phyloP scores from a whole-genome alignment of 2,329 filamentous ascomycete genomes.

The Pseudocercospora fuligena region DNA sequence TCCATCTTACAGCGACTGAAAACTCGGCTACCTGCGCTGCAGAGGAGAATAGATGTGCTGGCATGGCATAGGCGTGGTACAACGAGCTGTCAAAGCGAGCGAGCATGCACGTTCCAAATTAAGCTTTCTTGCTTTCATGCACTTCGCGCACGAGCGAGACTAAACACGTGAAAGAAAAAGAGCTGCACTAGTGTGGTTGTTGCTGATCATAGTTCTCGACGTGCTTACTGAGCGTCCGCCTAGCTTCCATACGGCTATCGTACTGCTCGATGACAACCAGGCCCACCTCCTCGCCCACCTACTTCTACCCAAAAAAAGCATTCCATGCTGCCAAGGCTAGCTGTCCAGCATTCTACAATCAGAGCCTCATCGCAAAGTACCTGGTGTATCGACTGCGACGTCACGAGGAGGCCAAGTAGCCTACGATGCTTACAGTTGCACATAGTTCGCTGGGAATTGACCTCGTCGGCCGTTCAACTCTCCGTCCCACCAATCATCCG shows the following conservation, averaged over 20 bases:
- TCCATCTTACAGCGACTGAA: neutral
- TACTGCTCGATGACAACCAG: no score
- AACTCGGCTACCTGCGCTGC: neutral
- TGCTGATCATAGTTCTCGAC: neutral
- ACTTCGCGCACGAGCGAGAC: neutral
- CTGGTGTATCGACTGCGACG: no score
- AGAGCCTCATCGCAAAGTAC: no score
- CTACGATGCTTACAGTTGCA: slow-evolving; percentile 31
- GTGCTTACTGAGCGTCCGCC: neutral
- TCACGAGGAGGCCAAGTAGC: no score
- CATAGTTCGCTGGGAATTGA: slow-evolving; percentile 82
- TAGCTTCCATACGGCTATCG: neutral
- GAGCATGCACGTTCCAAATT: neutral
- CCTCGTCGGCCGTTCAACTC: slow-evolving; percentile 71
- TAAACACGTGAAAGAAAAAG: neutral
- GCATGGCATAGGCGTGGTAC: neutral
- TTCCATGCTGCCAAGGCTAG: no score
- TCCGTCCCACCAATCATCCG: slow-evolving; percentile 88
- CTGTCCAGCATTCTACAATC: neutral
- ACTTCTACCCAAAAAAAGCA: no score
- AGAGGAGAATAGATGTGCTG: neutral
- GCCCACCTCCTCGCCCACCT: no score
- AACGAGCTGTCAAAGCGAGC: slow-evolving; percentile 1
- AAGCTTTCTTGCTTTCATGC: neutral
- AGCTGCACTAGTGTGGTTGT: neutral